Conservation (phyloP, 164 flowering plant species). For the Piper longum region DNA sequence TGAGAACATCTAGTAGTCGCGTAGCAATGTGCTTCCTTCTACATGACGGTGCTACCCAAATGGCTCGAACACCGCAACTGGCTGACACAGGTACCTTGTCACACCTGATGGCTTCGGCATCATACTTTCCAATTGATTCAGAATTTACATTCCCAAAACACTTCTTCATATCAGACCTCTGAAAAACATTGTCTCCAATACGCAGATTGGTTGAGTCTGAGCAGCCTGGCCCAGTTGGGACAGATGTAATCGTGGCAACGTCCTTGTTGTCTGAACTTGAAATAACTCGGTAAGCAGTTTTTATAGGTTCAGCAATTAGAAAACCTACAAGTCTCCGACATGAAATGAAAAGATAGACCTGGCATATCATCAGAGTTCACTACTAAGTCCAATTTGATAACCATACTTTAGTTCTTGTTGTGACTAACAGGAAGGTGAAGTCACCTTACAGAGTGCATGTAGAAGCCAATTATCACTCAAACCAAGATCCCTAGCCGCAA, state of each 20-base stretch:
- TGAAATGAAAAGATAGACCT: constrained; percentile 65
- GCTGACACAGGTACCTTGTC: constrained; percentile 49
- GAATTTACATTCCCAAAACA: constrained; percentile 4
- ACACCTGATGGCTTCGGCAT: constrained; percentile 34
- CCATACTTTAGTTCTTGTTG: neutral
- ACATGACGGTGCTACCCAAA: constrained; percentile 60
- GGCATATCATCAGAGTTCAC: constrained; percentile 4
- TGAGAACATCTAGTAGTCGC: constrained; percentile 51
- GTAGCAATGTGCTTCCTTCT: constrained; percentile 66
- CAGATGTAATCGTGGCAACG: constrained; percentile 13
- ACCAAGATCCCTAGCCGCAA: constrained; percentile 72
- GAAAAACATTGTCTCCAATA: constrained; percentile 47
- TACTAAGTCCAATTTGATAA: neutral
- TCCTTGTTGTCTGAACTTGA: constrained; percentile 10
- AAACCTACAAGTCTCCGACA: constrained; percentile 62
- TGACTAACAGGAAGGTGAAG: neutral
- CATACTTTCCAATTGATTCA: constrained; percentile 7
- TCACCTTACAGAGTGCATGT: constrained; percentile 58
- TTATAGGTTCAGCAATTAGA: constrained; percentile 62
- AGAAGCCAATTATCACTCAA: constrained; percentile 41
- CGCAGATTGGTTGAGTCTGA: constrained; percentile 24
- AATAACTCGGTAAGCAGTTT: constrained; percentile 40
- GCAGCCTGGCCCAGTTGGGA: constrained; percentile 8
- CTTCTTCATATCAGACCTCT: constrained; percentile 32
- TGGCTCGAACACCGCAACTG: constrained; percentile 64